Evolutionary conservation across 225 moss, liverwort and hornwort genomes (phyloP).

Genomic region (Anthoceros angustus): DNA sequence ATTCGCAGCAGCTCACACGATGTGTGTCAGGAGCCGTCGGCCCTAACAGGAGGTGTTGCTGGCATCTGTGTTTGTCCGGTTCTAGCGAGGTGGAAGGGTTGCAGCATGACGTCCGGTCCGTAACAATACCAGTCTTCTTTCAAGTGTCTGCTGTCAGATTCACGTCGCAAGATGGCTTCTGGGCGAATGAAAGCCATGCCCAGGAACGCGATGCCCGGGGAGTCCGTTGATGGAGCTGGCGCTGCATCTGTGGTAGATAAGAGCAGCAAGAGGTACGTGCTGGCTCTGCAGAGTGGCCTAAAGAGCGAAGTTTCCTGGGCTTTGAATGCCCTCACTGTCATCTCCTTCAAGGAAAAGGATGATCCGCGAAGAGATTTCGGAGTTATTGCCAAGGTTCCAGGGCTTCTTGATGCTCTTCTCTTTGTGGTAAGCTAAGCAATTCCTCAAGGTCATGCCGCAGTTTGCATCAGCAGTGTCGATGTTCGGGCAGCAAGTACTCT

Average conservation of each 20-base stretch:
- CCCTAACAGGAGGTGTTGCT: too few relatives aligned
- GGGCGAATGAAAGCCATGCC: background rate
- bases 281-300: slow-evolving; percentile 87
- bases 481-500: background rate
- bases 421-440: slow-evolving; percentile 31
- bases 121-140: too few relatives aligned
- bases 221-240: background rate
- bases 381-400: slow-evolving; percentile 66
- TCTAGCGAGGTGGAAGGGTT: too few relatives aligned
- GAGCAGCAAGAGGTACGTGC: slow-evolving; percentile 67
- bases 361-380: slow-evolving; percentile 66
- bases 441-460: background rate
- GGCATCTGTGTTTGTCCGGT: too few relatives aligned
- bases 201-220: background rate
- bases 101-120: too few relatives aligned
- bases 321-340: slow-evolving; percentile 57
- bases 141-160: too few relatives aligned
- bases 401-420: slow-evolving; percentile 66
- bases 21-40: too few relatives aligned
- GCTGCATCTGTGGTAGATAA: slow-evolving; percentile 34
- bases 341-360: slow-evolving; percentile 88
- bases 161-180: background rate
- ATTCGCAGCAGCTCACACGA: too few relatives aligned
- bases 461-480: background rate
- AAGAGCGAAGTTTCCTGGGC: slow-evolving; percentile 93